Percentiles rank a stretch among this genome's conserved stretches.
phyloP scores from a whole-genome alignment of 306 rosid genomes.

The Cajanus cajan region DNA sequence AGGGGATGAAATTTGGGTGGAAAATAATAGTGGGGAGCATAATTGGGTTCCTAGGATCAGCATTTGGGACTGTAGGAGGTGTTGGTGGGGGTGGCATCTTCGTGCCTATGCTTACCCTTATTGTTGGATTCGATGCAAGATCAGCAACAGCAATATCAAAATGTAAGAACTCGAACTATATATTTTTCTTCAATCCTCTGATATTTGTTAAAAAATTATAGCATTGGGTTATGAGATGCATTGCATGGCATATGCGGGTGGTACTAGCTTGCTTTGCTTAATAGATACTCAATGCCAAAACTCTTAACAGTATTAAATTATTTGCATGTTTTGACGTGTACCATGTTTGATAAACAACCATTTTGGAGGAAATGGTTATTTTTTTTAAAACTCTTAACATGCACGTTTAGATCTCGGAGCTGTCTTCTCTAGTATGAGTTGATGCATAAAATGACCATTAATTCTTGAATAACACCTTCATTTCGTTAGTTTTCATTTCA shows the following conservation, averaged over 20 bases:
- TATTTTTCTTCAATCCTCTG: neutral
- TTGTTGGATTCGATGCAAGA: conserved; percentile 49
- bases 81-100: conserved; percentile 94
- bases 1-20: conserved; percentile 82
- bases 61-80: conserved; percentile 91
- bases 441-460: neutral
- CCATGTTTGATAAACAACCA: neutral
- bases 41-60: conserved; percentile 73
- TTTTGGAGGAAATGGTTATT: neutral
- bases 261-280: neutral
- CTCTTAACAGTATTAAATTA: neutral
- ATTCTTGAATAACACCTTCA: neutral
- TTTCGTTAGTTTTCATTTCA: neutral
- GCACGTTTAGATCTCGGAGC: neutral
- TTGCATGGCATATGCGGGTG: neutral
- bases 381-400: neutral
- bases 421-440: neutral
- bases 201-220: neutral
- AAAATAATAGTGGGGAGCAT: conserved; percentile 56
- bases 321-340: neutral
- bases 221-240: neutral
- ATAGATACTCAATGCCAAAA: neutral
- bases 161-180: conserved; percentile 46
- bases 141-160: conserved; percentile 84
- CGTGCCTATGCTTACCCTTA: conserved; percentile 77